Evolutionary conservation across 805 yeast genomes (phyloP).

Genomic region (Candida mattraensis): DNA sequence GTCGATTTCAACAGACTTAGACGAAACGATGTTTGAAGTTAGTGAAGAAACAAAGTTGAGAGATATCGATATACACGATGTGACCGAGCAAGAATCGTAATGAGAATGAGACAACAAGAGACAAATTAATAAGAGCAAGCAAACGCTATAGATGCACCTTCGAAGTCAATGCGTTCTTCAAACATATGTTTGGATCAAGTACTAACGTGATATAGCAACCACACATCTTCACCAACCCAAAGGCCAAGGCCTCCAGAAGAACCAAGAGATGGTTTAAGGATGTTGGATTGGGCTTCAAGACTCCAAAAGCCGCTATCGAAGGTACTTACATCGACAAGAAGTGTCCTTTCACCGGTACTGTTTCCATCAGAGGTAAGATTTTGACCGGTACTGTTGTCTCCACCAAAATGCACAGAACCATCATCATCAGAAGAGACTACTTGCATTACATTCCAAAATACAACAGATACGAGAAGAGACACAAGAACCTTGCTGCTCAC

Average conservation of each 20-base stretch:
- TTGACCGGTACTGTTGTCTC: conserved; percentile 99
- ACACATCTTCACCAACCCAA: conserved; percentile 99
- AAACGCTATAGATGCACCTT: background rate
- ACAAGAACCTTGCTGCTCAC: conserved; percentile 99
- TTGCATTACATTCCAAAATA: conserved; percentile 99
- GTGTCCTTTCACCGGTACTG: conserved; percentile 97
- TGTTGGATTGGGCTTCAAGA: conserved; percentile 99
- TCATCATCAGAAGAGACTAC: conserved; percentile 99
- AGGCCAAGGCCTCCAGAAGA: conserved; percentile 97
- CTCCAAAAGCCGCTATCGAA: conserved; percentile 98
- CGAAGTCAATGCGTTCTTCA: too few species aligned
- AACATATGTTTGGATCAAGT: too few species aligned
- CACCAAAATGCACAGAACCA: conserved; percentile 99
- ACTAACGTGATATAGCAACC: conserved; percentile 73
- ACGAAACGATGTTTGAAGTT: too few species aligned
- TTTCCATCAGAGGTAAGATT: conserved; percentile 99
- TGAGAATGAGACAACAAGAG: too few species aligned
- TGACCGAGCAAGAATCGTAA: too few species aligned
- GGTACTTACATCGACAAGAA: conserved; percentile 99
- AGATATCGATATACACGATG: too few species aligned
- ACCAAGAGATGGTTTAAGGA: conserved; percentile 99
- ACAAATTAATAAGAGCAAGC: too few species aligned
- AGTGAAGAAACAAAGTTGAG: too few species aligned
- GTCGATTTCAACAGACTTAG: too few species aligned
- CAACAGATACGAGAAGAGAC: conserved; percentile 99